phyloP scores from a whole-genome alignment of 176 grass and related monocot genomes.

The Avena sativa region DNA sequence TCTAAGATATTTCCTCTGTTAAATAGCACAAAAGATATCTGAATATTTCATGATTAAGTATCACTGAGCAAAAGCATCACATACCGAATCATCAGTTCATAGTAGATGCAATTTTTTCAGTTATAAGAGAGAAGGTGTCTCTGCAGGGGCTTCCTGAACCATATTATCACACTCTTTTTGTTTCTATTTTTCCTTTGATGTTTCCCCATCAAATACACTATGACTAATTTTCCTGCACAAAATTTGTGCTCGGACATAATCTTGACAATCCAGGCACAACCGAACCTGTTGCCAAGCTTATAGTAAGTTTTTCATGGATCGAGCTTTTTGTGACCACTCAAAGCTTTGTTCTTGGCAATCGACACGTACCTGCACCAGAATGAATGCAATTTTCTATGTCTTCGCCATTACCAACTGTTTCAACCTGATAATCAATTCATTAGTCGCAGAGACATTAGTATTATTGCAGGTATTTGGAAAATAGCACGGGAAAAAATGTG shows the following conservation, averaged over 20 bases:
- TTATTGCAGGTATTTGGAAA: neutral
- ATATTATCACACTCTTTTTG: constrained; percentile 82
- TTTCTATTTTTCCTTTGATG: constrained; percentile 88
- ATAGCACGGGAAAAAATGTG: neutral
- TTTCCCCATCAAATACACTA: constrained; percentile 74
- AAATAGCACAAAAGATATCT: neutral
- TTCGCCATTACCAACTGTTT: constrained; percentile 97
- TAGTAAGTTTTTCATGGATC: neutral
- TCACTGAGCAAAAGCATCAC: constrained; percentile 29
- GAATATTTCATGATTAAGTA: neutral
- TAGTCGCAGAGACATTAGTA: constrained; percentile 15
- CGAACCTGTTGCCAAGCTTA: constrained; percentile 59
- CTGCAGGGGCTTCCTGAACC: constrained; percentile 81
- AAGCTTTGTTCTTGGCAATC: neutral
- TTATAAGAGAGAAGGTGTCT: constrained; percentile 80
- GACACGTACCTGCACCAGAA: constrained; percentile 74
- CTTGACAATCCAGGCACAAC: constrained; percentile 80
- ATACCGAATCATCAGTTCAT: constrained; percentile 88
- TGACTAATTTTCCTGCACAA: constrained; percentile 89
- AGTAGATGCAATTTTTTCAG: constrained; percentile 77
- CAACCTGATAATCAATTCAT: constrained; percentile 60
- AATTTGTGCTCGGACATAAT: constrained; percentile 88
- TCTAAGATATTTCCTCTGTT: too few species aligned
- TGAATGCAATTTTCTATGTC: constrained; percentile 92
- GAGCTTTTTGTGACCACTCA: neutral